Evolutionary conservation across 2,329 filamentous ascomycete species (phyloP), one percentile per base, ranked within the genome.

Genomic region (Chrysoporthe puriensis): DNA sequence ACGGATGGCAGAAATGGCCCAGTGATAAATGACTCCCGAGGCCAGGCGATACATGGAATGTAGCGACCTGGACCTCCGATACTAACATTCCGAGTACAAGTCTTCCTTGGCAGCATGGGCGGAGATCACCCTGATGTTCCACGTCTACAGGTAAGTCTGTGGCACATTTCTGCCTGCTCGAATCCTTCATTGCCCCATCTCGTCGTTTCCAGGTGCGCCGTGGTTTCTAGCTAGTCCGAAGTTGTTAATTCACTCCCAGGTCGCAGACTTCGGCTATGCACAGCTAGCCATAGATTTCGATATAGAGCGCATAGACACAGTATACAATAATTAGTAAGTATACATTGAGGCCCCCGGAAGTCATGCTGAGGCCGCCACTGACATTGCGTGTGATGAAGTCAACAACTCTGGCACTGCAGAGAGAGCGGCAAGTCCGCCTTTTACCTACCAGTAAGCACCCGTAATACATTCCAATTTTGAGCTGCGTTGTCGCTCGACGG

Each of bases 191-290:
- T 26, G 26, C 26, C 26, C 26, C 26, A 40, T n/a, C 13, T 34
- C 11, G 3, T 36, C 7, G 52, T 34, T 36, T 13, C 16, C 13
- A 57, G 36, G 34, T 34, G 14, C 7, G 16, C n/a, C 14, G 2
- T 21, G 54, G 3, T 2, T 36, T 21, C 18, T 42, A n/a, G 40
- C n/a, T 26, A 26, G 1, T 42, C 32, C 34, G 21, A 4, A 7
- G 21, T 42, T 40, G 2, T 4, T 11, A 42, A 3, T n/a, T 13
- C 54, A 18, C 44, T 21, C 40, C 9, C 42, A 60, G 57, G 44
- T 60, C 21, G 57, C 57, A 44, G 57, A 60, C 36, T 60, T 60
- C 21, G 57, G 57, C 7, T 32, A 26, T 40, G 57, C 36, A 26
- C 40, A 34, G 8, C 3, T 18, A 16, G 42, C 36, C 40, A 60